Conservation (phyloP, 2,329 filamentous ascomycete genomes). For the Drechslera avenae region DNA sequence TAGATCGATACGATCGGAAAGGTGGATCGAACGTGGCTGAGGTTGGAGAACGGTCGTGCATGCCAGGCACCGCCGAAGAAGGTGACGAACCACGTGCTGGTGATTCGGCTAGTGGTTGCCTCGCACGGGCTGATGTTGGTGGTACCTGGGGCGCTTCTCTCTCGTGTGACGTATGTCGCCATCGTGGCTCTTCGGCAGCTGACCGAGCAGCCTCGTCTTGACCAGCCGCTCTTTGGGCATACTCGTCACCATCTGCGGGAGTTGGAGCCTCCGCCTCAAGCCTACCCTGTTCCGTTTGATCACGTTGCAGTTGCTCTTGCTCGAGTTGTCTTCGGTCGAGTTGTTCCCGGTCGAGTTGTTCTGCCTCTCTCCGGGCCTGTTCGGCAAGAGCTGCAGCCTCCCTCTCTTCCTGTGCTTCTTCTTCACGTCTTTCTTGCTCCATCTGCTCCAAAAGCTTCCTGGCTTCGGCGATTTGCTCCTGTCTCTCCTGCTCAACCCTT, state of each 20-base stretch:
- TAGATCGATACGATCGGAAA: constrained; percentile 28
- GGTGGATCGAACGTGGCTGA: constrained; percentile 21
- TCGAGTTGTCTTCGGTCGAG: constrained; percentile 1
- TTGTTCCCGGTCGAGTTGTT: neutral
- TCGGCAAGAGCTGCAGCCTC: constrained; percentile 9
- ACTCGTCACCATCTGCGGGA: constrained; percentile 3
- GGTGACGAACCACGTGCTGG: constrained; percentile 22
- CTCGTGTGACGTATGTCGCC: constrained; percentile 6
- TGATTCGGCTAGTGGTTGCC: constrained; percentile 13
- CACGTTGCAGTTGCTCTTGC: constrained; percentile 10
- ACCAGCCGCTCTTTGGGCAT: constrained; percentile 10
- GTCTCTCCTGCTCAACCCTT: constrained; percentile 10
- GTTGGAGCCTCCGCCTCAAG: constrained; percentile 10
- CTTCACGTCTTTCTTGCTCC: constrained; percentile 11
- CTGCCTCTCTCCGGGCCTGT: constrained; percentile 8
- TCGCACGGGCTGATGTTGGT: constrained; percentile 5
- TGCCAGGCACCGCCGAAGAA: constrained; percentile 9
- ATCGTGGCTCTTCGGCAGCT: constrained; percentile 14
- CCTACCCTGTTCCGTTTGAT: constrained; percentile 9
- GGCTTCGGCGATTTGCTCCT: constrained; percentile 13
- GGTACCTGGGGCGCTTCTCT: neutral
- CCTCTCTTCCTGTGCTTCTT: constrained; percentile 8
- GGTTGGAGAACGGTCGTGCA: constrained; percentile 21
- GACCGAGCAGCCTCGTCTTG: constrained; percentile 11
- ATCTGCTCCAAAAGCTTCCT: constrained; percentile 11